These are phyloP conservation scores for Carex kokanica DNA, from an alignment of 176 grass and related monocot species.

Conservation along the genomic window DNA sequence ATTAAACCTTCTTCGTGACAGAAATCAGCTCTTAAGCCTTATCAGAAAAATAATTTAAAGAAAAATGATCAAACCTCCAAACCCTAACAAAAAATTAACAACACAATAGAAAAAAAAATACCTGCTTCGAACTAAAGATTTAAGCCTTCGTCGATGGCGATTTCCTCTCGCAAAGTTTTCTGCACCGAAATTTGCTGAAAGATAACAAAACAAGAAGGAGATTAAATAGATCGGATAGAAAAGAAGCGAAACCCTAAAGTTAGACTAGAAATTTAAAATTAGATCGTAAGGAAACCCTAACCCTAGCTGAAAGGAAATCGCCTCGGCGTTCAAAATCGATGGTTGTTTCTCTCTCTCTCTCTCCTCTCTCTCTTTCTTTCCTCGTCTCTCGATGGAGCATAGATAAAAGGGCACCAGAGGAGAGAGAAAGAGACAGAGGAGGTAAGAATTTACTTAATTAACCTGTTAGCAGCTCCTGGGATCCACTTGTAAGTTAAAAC, in stretches of 20 bases:
- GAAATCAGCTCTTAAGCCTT: not conserved
- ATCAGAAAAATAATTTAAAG: not conserved
- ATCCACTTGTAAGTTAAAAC: not conserved
- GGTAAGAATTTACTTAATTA: constrained; percentile 1
- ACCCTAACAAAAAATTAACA: constrained; percentile 28
- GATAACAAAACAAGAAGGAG: not conserved
- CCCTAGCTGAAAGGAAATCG: constrained; percentile 31
- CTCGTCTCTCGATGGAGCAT: constrained; percentile 6
- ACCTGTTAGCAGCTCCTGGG: not conserved
- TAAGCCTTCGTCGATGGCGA: constrained; percentile 35
- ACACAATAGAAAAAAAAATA: not conserved
- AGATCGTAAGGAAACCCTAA: constrained; percentile 12
- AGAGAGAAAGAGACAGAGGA: constrained; percentile 36
- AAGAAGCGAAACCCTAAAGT: constrained; percentile 34
- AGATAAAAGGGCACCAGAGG: constrained; percentile 33
- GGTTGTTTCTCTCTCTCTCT: constrained; percentile 23
- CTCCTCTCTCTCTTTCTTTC: not conserved
- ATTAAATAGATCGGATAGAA: constrained; percentile 28
- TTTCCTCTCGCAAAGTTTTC: constrained; percentile 27
- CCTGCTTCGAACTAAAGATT: constrained; percentile 25
- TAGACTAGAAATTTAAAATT: constrained; percentile 19
- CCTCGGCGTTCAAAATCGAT: constrained; percentile 18
- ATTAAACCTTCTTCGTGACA: not conserved
- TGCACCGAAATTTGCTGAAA: constrained; percentile 44
- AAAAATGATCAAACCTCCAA: not conserved